Evolutionary conservation across 371 early-diverging fungal genomes (phyloP), one percentile per base, ranked within the genome.

Genomic region (Apophysomyces elegans): DNA sequence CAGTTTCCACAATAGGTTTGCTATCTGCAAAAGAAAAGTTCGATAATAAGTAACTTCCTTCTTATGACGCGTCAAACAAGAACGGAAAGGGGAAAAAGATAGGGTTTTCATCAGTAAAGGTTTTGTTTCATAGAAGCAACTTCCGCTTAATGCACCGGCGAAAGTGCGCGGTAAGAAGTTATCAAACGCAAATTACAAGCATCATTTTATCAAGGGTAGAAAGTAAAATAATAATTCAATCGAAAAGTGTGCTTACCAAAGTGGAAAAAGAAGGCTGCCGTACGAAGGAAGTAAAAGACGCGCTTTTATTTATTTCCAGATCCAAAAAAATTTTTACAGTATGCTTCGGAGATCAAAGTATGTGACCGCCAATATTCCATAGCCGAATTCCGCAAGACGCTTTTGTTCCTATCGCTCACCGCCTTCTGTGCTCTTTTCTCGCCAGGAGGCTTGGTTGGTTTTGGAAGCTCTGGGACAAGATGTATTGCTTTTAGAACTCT

Each of bases 181-280:
- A 63, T 75, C 75, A 71, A 75, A 75, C 75, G 75, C 75, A 75
- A 75, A 75, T 75, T 75, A 75, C 71, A 70, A 75, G 59, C 71
- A 75, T 71, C 75, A 75, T 75, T 41, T 41, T 8, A 6, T 11
- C 8, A 11, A 37, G 64, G 21, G 9, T 5, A 50, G 21, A 50
- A 21, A 21, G 21, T 9, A 21, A 50, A 5, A 21, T 1, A 9
- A 50, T 21, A 50, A 9, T 2, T 7, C 1, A 7, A 50, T 2
- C 4, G 21, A 50, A 50, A 21, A 50, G 21, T 16, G 8, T 21
- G 21, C 54, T 50, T 50, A 50, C 54, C 54, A 16, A 18, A 50
- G 41, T 41, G 5, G 9, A 50, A 50, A 7, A n/a, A 16, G 9
- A 50, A 50, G 21, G 16, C 16, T 45, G 46, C 5, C 6, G 5